These are phyloP conservation scores for Melaleuca quinquenervia DNA, from an alignment of 345 rosid genomes.

Conservation along the genomic window DNA sequence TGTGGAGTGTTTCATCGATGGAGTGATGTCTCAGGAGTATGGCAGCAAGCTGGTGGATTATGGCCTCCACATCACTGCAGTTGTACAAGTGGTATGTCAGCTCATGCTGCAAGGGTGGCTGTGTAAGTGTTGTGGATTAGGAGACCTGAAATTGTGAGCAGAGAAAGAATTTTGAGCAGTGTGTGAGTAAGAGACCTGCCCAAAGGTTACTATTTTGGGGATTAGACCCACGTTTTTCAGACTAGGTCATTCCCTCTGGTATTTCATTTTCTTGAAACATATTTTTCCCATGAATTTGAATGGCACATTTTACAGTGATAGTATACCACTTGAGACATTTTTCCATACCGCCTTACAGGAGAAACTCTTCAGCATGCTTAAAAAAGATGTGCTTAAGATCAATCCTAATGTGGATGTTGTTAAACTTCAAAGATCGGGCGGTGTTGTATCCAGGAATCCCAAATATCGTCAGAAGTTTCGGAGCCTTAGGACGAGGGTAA, in stretches of 20 bases:
- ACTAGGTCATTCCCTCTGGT: not conserved
- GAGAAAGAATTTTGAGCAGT: not conserved
- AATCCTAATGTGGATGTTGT: slow-evolving; percentile 77
- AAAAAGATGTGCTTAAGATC: slow-evolving; percentile 42
- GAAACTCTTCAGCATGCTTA: slow-evolving; percentile 92
- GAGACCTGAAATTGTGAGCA: not conserved
- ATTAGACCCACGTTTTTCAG: not conserved
- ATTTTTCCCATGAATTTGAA: not conserved
- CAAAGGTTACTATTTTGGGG: not conserved
- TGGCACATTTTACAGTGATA: not conserved
- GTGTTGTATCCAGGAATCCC: slow-evolving; percentile 65
- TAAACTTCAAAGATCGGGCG: slow-evolving; percentile 87
- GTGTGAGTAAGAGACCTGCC: not conserved
- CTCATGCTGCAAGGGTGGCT: not conserved
- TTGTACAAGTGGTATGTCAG: not conserved
- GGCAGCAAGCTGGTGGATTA: not conserved
- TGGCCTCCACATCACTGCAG: not conserved
- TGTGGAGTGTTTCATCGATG: not conserved
- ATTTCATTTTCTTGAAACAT: not conserved
- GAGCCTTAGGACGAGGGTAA: slow-evolving; percentile 66
- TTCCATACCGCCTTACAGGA: slow-evolving; percentile 25
- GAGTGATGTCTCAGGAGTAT: not conserved
- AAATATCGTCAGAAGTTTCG: slow-evolving; percentile 56
- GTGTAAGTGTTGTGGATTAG: not conserved
- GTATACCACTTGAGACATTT: not conserved